Percentiles rank a stretch among this genome's conserved stretches.
These are phyloP conservation scores for Ilex asprella DNA, from an alignment of 257 asterid genomes.

Conservation along the genomic window DNA sequence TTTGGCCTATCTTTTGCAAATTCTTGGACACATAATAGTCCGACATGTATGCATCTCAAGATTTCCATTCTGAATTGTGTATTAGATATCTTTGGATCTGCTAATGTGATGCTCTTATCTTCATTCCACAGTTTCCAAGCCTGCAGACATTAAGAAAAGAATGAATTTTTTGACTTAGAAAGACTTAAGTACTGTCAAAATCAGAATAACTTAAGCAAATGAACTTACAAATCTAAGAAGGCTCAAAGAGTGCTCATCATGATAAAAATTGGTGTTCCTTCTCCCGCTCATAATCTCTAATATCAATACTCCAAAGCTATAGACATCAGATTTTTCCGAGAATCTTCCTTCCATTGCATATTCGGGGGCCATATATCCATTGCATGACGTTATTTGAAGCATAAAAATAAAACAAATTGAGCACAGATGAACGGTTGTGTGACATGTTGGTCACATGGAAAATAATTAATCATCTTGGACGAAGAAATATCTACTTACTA, in stretches of 20 bases:
- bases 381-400: constrained; percentile 7
- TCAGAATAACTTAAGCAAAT: background rate
- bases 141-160: constrained; percentile 4
- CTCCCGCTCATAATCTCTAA: constrained; percentile 51
- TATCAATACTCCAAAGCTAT: constrained; percentile 46
- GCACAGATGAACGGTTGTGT: background rate
- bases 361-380: constrained; percentile 74
- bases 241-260: constrained; percentile 38
- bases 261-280: constrained; percentile 45
- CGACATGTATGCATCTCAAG: constrained; percentile 27
- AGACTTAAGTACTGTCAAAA: background rate
- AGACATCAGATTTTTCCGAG: constrained; percentile 47
- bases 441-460: background rate
- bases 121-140: constrained; percentile 37
- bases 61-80: constrained; percentile 8
- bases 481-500: constrained; percentile 33
- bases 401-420: background rate
- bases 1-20: constrained; percentile 22
- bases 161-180: background rate
- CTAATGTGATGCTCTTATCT: constrained; percentile 9
- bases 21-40: constrained; percentile 31
- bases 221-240: constrained; percentile 54
- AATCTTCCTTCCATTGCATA: constrained; percentile 56
- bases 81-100: constrained; percentile 15
- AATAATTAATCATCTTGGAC: background rate